Base-by-base conservation (phyloP, 2,329 filamentous ascomycete species). In the Huntiella decipiens region DNA sequence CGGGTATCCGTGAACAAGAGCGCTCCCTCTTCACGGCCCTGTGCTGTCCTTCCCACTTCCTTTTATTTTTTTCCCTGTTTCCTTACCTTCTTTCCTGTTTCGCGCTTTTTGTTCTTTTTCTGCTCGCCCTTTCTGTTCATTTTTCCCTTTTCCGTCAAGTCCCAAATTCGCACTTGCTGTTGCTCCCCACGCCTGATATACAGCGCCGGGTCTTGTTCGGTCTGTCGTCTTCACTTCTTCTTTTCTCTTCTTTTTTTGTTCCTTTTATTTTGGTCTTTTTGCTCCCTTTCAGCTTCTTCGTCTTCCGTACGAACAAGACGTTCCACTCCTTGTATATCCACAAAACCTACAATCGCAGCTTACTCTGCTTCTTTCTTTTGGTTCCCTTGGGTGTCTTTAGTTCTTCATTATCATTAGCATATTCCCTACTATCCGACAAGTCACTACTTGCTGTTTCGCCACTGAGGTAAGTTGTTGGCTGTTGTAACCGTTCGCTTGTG, bases 311-410 rank as follows among this genome's bases (percentile, higher is more conserved):
- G 39, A 42, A 16, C 22, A n/a, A 42, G 39, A 19, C 22, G 19
- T 42, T 42, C 39, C 39, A 22, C 39, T 42, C 39, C 17, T 42
- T 42, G 39, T 13, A 42, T 42, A 42, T 42, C 22, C 39, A 19
- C 22, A 10, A 28, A 7, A 32, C 7, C 16, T 37, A n/a, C 32
- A 31, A 19, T 45, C 15, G 37, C 19, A 35, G 31, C 38, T 37
- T 38, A 13, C 35, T 41, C 22, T 41, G 10, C 31, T 15, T 46
- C 15, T 22, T 42, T 41, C 19, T 32, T 47, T 37, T 6, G 28
- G 39, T 44, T 31, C 44, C 39, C 45, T 48, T 45, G 36, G 34
- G 38, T 48, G 16, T 33, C 22, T 43, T 45, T 44, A 32, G 22
- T 28, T 32, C 28, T 39, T 13, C 11, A 37, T 37, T 37, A 17